phyloP scores from a whole-genome alignment of 495 filamentous ascomycete genomes.

The Penicillium lividum region DNA sequence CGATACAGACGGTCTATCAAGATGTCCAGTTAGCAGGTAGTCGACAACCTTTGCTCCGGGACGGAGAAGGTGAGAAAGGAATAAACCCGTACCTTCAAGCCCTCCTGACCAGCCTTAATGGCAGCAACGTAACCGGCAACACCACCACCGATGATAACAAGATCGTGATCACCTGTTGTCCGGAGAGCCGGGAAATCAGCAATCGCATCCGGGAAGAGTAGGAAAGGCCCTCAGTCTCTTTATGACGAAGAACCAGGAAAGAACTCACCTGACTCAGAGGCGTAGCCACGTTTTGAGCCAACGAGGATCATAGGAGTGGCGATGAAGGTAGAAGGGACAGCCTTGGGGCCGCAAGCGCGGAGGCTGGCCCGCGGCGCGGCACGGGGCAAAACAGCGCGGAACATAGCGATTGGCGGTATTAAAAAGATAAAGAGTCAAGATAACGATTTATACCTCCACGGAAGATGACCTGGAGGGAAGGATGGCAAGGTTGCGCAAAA shows the following conservation, averaged over 20 bases:
- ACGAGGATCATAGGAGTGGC: slow-evolving; percentile 56
- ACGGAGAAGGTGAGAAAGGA: neutral
- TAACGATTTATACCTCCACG: slow-evolving; percentile 32
- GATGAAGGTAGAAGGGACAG: slow-evolving; percentile 56
- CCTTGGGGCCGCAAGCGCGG: slow-evolving; percentile 42
- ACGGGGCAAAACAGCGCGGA: slow-evolving; percentile 70
- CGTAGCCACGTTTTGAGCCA: slow-evolving; percentile 70
- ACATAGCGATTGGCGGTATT: slow-evolving; percentile 56
- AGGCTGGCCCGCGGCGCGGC: slow-evolving; percentile 66
- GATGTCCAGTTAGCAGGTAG: slow-evolving; percentile 15
- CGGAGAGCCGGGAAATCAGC: slow-evolving; percentile 27
- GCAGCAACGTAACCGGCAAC: slow-evolving; percentile 98
- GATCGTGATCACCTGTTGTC: slow-evolving; percentile 76
- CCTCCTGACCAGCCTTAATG: slow-evolving; percentile 98
- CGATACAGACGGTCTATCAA: slow-evolving; percentile 87
- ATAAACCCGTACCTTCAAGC: slow-evolving; percentile 72
- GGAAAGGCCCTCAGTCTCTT: slow-evolving; percentile 1
- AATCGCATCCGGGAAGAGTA: slow-evolving; percentile 24
- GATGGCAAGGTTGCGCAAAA: slow-evolving; percentile 23
- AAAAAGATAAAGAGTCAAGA: slow-evolving; percentile 28
- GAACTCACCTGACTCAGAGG: slow-evolving; percentile 73
- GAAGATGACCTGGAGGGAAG: slow-evolving; percentile 27
- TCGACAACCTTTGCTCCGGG: neutral
- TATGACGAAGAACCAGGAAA: neutral
- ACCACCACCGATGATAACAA: slow-evolving; percentile 95